A percentile compares a stretch with the other conserved stretches of the same genome.
Evolutionary conservation across 805 yeast species (phyloP).

Genomic region (Spathaspora arborariae): DNA sequence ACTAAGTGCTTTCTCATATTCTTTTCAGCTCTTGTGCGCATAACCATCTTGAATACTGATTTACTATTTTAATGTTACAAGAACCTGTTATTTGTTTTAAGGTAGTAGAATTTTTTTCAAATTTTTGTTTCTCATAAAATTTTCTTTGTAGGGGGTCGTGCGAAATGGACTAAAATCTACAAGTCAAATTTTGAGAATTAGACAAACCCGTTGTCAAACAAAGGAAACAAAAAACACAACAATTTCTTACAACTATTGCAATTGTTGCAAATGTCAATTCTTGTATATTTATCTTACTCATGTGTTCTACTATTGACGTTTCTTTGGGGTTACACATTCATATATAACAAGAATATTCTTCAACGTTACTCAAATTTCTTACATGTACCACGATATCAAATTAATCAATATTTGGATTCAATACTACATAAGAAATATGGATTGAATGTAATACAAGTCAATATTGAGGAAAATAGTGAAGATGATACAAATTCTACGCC

Average conservation of each 20-base stretch:
- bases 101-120: neutral
- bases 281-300: conserved; percentile 5
- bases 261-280: conserved; percentile 4
- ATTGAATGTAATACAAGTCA: conserved; percentile 7
- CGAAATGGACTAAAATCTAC: too few relatives aligned
- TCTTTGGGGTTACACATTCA: conserved; percentile 9
- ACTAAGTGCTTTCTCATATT: conserved; percentile 44
- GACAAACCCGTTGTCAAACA: neutral
- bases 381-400: conserved; percentile 15
- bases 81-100: neutral
- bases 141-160: too few relatives aligned
- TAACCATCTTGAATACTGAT: conserved; percentile 22
- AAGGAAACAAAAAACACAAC: neutral
- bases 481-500: conserved; percentile 4
- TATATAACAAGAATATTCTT: conserved; percentile 14
- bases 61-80: neutral
- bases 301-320: neutral
- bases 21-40: conserved; percentile 39
- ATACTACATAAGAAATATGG: conserved; percentile 14
- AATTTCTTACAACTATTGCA: too few relatives aligned
- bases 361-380: conserved; percentile 11
- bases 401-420: conserved; percentile 20
- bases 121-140: too few relatives aligned
- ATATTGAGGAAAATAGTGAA: conserved; percentile 5
- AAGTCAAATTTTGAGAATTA: too few relatives aligned